These are phyloP conservation scores for Candida sanyaensis DNA, from an alignment of 1,139 yeast species.

Conservation along the genomic window DNA sequence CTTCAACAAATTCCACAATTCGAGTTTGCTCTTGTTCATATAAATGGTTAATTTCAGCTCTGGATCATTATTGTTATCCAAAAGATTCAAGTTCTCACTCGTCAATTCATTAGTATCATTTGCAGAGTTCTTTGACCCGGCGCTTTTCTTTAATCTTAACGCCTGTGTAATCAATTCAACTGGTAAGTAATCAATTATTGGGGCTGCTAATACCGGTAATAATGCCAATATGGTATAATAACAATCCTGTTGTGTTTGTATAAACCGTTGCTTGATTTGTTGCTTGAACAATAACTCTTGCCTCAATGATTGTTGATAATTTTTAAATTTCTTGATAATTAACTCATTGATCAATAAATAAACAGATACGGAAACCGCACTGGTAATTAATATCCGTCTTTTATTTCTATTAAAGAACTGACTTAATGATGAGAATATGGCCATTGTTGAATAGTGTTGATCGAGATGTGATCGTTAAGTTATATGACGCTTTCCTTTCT, in stretches of 20 bases:
- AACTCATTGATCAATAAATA: slow-evolving; percentile 62
- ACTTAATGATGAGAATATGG: slow-evolving; percentile 54
- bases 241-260: slow-evolving; percentile 92
- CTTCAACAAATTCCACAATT: slow-evolving; percentile 85
- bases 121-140: slow-evolving; percentile 10
- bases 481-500: not conserved
- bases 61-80: slow-evolving; percentile 27
- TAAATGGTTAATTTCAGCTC: slow-evolving; percentile 33
- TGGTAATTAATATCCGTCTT: slow-evolving; percentile 56
- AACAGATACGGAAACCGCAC: slow-evolving; percentile 58
- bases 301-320: slow-evolving; percentile 66
- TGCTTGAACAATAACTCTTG: slow-evolving; percentile 81
- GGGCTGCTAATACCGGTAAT: slow-evolving; percentile 72
- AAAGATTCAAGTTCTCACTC: slow-evolving; percentile 41
- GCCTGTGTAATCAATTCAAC: slow-evolving; percentile 77
- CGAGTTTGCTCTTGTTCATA: slow-evolving; percentile 59
- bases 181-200: slow-evolving; percentile 62
- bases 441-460: slow-evolving; percentile 24
- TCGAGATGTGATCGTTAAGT: not conserved
- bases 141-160: slow-evolving; percentile 58
- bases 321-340: slow-evolving; percentile 59
- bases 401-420: slow-evolving; percentile 63
- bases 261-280: slow-evolving; percentile 72
- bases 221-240: slow-evolving; percentile 81
- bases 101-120: slow-evolving; percentile 36